Conservation (phyloP, 306 rosid species). For the Ziziphus jujuba region DNA sequence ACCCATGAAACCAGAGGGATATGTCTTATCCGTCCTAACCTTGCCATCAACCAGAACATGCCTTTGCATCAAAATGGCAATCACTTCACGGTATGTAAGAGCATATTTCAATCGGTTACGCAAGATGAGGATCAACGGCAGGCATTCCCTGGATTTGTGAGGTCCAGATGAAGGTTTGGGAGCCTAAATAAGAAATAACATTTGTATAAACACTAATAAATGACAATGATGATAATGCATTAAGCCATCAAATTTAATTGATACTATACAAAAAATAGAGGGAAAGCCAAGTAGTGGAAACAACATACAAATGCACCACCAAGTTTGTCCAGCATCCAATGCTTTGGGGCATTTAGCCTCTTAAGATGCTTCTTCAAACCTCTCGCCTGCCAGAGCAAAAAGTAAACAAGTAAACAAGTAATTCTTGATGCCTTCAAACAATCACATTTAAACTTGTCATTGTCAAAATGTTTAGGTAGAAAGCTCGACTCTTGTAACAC, state of each 20-base stretch:
- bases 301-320: constrained; percentile 51
- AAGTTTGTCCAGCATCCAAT: constrained; percentile 52
- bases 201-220: background rate
- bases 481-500: no score
- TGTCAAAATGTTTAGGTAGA: no score
- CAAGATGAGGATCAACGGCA: constrained; percentile 58
- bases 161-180: constrained; percentile 69
- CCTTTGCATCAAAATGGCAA: constrained; percentile 53
- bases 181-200: constrained; percentile 28
- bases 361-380: constrained; percentile 51
- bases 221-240: no score
- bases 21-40: constrained; percentile 60
- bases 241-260: background rate
- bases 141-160: constrained; percentile 57
- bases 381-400: constrained; percentile 33
- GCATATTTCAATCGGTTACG: constrained; percentile 59
- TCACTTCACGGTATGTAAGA: constrained; percentile 56
- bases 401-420: background rate
- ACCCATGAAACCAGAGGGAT: constrained; percentile 65
- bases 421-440: background rate
- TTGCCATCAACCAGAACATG: constrained; percentile 59
- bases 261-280: no score
- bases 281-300: no score
- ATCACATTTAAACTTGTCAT: no score
- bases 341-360: constrained; percentile 54